Percentiles rank a stretch among this genome's conserved stretches.
These are phyloP conservation scores for Solanum sejunctum DNA, from an alignment of 257 asterid genomes.

Conservation along the genomic window DNA sequence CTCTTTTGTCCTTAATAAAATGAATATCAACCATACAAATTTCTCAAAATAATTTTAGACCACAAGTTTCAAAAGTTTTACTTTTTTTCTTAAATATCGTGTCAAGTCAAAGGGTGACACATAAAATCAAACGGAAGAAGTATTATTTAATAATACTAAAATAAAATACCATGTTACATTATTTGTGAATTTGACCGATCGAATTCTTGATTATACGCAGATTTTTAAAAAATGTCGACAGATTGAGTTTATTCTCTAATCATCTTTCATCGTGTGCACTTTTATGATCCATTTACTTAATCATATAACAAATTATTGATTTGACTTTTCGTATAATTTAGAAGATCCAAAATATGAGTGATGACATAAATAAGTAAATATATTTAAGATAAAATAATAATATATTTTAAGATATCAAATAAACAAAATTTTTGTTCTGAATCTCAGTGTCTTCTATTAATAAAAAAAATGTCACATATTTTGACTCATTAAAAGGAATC, in stretches of 20 bases:
- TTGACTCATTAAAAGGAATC: too few relatives aligned
- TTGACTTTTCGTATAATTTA: not conserved
- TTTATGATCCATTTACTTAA: not conserved
- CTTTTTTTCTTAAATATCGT: too few relatives aligned
- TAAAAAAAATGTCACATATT: too few relatives aligned
- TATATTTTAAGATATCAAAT: too few relatives aligned
- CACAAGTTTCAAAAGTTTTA: too few relatives aligned
- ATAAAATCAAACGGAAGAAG: too few relatives aligned
- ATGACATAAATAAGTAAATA: not conserved
- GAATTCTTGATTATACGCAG: not conserved
- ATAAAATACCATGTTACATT: not conserved
- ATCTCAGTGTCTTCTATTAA: not conserved
- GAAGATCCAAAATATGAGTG: not conserved
- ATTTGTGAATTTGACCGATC: not conserved
- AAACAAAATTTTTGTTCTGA: too few relatives aligned
- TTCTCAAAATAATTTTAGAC: too few relatives aligned
- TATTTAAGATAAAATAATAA: not conserved
- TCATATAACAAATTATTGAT: not conserved
- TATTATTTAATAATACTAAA: too few relatives aligned
- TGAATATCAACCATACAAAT: too few relatives aligned
- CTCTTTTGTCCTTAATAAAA: too few relatives aligned
- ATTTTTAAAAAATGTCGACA: not conserved
- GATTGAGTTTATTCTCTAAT: too few relatives aligned
- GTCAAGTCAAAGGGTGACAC: fast-evolving
- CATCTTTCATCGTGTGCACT: not conserved